phyloP scores from a whole-genome alignment of 2,329 filamentous ascomycete genomes.

The Exserohilum rostratum region DNA sequence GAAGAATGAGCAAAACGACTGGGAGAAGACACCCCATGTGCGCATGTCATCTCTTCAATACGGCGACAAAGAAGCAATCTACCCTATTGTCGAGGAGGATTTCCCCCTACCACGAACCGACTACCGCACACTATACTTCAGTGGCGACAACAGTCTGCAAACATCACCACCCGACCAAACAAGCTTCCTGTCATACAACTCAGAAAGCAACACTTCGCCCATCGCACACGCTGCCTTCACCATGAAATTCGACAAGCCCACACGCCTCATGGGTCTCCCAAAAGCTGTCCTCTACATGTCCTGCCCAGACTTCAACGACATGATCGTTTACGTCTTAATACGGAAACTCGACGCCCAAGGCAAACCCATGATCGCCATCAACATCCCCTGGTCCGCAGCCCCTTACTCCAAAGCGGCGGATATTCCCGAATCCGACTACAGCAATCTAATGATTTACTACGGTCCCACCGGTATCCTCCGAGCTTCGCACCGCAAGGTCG shows the following conservation, averaged over 20 bases:
- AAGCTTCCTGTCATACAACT: slow-evolving; percentile 6
- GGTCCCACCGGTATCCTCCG: slow-evolving; percentile 22
- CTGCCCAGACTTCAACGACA: slow-evolving; percentile 51
- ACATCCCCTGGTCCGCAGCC: slow-evolving; percentile 45
- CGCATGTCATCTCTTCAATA: slow-evolving; percentile 48
- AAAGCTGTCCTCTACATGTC: slow-evolving; percentile 58
- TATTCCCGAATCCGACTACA: slow-evolving; percentile 14
- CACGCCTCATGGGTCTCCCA: slow-evolving; percentile 54
- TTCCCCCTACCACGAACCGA: slow-evolving; percentile 24
- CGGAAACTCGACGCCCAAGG: slow-evolving; percentile 39
- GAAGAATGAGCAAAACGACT: slow-evolving; percentile 53
- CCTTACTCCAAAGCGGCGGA: slow-evolving; percentile 9
- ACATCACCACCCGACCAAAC: neutral
- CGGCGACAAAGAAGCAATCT: slow-evolving; percentile 16
- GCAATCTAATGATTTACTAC: slow-evolving; percentile 11
- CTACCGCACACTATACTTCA: slow-evolving; percentile 20
- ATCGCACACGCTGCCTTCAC: slow-evolving; percentile 37
- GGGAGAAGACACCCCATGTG: slow-evolving; percentile 56
- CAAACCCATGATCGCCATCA: slow-evolving; percentile 50
- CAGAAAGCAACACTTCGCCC: slow-evolving; percentile 4
- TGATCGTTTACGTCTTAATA: slow-evolving; percentile 36
- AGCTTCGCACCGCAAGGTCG: slow-evolving; percentile 17
- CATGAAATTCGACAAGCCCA: slow-evolving; percentile 49
- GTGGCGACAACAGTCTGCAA: neutral
- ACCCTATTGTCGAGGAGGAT: slow-evolving; percentile 21